Percentiles rank a stretch among this genome's conserved stretches.
Conservation (phyloP, 176 grass and related monocot genomes). For the Typha latifolia region DNA sequence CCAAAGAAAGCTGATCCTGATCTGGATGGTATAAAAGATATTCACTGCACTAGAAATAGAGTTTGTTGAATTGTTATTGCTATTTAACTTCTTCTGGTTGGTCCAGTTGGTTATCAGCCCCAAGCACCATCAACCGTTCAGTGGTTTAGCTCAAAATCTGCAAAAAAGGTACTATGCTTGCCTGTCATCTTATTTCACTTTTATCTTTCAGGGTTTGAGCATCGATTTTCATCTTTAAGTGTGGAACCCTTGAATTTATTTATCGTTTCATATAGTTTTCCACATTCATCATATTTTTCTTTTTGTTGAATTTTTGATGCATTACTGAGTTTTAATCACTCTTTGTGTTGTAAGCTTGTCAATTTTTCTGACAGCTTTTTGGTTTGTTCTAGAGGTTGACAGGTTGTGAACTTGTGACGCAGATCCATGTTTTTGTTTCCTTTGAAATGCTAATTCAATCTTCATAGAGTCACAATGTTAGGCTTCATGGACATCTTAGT, state of each 20-base stretch:
- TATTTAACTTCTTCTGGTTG: conserved; percentile 5
- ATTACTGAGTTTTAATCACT: neutral
- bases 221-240: neutral
- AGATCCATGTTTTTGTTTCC: no score
- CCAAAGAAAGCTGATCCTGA: conserved; percentile 57
- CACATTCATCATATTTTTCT: neutral
- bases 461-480: no score
- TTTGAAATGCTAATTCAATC: no score
- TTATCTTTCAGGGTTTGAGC: neutral
- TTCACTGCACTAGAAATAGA: conserved; percentile 7
- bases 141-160: conserved; percentile 86
- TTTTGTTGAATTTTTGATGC: neutral
- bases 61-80: neutral
- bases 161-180: conserved; percentile 64
- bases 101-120: conserved; percentile 43
- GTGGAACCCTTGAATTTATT: neutral
- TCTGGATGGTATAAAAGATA: conserved; percentile 46
- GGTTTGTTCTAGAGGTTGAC: no score
- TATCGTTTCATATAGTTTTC: neutral
- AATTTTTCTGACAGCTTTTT: no score
- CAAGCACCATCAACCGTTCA: conserved; percentile 39
- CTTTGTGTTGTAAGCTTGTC: neutral
- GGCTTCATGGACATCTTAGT: no score
- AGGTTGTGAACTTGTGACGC: no score
- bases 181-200: neutral